Conservation (phyloP, 2,329 filamentous ascomycete species). For the Coniella vitis region DNA sequence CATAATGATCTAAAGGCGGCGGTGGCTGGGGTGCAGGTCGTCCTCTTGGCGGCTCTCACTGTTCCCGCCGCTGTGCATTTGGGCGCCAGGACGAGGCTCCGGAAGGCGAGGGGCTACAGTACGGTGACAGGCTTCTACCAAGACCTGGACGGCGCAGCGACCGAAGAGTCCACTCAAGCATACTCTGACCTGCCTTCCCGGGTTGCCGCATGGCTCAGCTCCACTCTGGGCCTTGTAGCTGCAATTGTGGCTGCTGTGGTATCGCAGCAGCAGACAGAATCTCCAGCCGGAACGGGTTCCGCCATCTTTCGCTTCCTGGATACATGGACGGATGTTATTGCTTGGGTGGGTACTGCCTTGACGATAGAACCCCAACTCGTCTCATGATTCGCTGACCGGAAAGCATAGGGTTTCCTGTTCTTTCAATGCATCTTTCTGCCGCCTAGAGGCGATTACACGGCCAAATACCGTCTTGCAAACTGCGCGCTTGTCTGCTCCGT, state of each 20-base stretch:
- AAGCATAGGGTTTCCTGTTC: constrained; percentile 19
- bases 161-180: constrained; percentile 25
- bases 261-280: background rate
- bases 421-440: constrained; percentile 26
- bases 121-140: constrained; percentile 23
- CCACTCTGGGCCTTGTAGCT: constrained; percentile 21
- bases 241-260: constrained; percentile 21
- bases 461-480: constrained; percentile 22
- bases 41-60: constrained; percentile 15
- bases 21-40: constrained; percentile 9
- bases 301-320: background rate
- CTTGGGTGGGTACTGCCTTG: constrained; percentile 19
- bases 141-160: constrained; percentile 27
- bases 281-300: background rate
- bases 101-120: constrained; percentile 17
- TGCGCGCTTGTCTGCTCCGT: constrained; percentile 22
- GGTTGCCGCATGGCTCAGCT: constrained; percentile 20
- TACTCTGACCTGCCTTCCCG: constrained; percentile 25
- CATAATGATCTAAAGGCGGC: constrained; percentile 8
- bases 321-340: constrained; percentile 19
- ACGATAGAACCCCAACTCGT: background rate
- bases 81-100: constrained; percentile 8
- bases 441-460: constrained; percentile 21
- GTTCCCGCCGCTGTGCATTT: constrained; percentile 18
- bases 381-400: constrained; percentile 3